These are phyloP conservation scores for Farysia itapuensis DNA, from an alignment of 1,284 basidiomycete genomes.

Conservation along the genomic window DNA sequence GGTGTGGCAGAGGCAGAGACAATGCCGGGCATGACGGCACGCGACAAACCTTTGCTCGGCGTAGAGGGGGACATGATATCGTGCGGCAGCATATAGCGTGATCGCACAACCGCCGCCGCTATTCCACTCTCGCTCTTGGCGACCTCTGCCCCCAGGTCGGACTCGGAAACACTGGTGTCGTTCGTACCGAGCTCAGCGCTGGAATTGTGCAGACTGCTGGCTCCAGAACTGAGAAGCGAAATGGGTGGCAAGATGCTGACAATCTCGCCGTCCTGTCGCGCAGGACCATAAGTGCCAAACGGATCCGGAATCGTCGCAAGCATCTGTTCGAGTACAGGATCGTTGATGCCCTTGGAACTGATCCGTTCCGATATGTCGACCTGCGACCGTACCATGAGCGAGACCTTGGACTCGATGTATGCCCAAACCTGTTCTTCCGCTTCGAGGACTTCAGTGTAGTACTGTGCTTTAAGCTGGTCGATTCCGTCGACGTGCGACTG, in stretches of 20 bases:
- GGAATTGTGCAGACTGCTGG: constrained; percentile 30
- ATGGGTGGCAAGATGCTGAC: constrained; percentile 70
- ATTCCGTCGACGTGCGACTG: constrained; percentile 86
- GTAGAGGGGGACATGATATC: constrained; percentile 43
- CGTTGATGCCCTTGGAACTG: constrained; percentile 79
- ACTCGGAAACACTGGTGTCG: constrained; percentile 21
- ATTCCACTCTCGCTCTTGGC: background rate
- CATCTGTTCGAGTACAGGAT: constrained; percentile 87
- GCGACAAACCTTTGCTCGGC: constrained; percentile 31
- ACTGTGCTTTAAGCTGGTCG: constrained; percentile 75
- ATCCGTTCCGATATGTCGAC: constrained; percentile 67
- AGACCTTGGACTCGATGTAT: constrained; percentile 68
- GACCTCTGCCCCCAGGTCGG: constrained; percentile 3
- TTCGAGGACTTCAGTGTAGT: constrained; percentile 83
- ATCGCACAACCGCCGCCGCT: background rate
- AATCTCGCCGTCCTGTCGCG: constrained; percentile 83
- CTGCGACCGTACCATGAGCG: constrained; percentile 48
- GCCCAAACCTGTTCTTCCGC: constrained; percentile 94
- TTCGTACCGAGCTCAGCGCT: constrained; percentile 16
- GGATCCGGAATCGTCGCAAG: constrained; percentile 86
- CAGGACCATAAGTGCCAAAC: constrained; percentile 86
- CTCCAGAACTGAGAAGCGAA: constrained; percentile 29
- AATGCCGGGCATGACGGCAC: constrained; percentile 2
- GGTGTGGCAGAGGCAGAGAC: constrained; percentile 7
- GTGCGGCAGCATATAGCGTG: constrained; percentile 10